Conservation (phyloP, 1,284 basidiomycete genomes). For the Polyporus tsugae region DNA sequence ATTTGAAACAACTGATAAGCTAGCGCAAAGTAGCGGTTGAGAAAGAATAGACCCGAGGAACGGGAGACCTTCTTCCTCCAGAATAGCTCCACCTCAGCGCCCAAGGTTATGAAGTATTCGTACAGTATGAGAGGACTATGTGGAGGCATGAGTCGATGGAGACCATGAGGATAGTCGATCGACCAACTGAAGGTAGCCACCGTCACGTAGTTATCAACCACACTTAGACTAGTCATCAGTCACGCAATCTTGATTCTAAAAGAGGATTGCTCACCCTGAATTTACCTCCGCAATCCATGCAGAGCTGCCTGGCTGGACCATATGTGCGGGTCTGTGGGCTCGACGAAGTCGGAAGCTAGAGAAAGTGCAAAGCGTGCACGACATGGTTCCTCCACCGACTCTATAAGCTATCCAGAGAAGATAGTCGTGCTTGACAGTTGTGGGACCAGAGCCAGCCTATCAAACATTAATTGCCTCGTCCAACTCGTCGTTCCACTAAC, state of each 20-base stretch:
- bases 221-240: too few relatives aligned
- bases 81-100: slow-evolving; percentile 7
- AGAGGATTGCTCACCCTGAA: not conserved
- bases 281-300: not conserved
- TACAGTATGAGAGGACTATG: slow-evolving; percentile 7
- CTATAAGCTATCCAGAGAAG: not conserved
- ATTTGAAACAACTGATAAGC: not conserved
- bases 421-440: not conserved
- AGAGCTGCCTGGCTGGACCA: not conserved
- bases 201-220: not conserved
- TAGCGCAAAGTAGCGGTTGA: slow-evolving; percentile 6
- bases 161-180: not conserved
- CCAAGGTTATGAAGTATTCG: slow-evolving; percentile 15
- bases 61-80: slow-evolving; percentile 11
- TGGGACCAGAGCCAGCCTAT: not conserved
- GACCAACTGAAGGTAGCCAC: not conserved
- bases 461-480: not conserved
- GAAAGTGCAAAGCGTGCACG: not conserved
- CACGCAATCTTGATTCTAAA: too few relatives aligned
- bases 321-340: not conserved
- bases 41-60: not conserved
- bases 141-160: not conserved
- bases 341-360: not conserved
- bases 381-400: not conserved
- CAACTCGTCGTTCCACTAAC: too few relatives aligned